These are phyloP conservation scores for Daldinia sp. DNA, from an alignment of 2,329 filamentous ascomycete species.

Conservation along the genomic window DNA sequence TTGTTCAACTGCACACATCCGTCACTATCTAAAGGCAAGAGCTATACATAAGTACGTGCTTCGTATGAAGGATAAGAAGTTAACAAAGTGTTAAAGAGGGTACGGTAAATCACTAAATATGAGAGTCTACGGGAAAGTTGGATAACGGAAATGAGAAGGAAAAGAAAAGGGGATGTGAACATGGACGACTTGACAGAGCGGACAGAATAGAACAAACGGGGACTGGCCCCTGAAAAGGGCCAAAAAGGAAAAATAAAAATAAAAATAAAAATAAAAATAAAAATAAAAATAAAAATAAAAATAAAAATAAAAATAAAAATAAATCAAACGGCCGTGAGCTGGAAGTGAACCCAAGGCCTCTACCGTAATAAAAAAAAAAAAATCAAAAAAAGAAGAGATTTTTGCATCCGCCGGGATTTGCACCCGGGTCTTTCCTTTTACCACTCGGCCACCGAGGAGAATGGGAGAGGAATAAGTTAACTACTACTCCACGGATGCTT, in stretches of 20 bases:
- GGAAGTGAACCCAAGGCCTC: slow-evolving; percentile 7
- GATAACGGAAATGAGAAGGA: too few species aligned
- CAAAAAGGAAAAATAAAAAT: neutral
- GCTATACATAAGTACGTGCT: too few species aligned
- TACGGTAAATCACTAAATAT: too few species aligned
- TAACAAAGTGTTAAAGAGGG: too few species aligned
- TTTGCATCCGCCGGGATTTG: slow-evolving; percentile 51
- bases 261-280: slow-evolving; percentile 3
- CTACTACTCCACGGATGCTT: slow-evolving; percentile 47
- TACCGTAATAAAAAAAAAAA: neutral
- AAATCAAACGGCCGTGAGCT: neutral
- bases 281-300: too few species aligned
- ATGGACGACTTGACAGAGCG: too few species aligned
- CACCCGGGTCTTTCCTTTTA: slow-evolving; percentile 50
- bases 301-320: neutral
- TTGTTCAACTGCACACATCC: too few species aligned
- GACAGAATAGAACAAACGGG: neutral
- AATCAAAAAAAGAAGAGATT: slow-evolving; percentile 11
- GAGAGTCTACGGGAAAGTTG: too few species aligned
- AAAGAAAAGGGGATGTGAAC: too few species aligned
- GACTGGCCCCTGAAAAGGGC: neutral
- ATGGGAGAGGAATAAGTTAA: slow-evolving; percentile 50
- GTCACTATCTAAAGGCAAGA: too few species aligned
- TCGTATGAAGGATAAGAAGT: too few species aligned
- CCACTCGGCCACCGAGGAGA: neutral